Base-by-base conservation (phyloP, 73 alveolate species). In the Stentor roeselii region DNA sequence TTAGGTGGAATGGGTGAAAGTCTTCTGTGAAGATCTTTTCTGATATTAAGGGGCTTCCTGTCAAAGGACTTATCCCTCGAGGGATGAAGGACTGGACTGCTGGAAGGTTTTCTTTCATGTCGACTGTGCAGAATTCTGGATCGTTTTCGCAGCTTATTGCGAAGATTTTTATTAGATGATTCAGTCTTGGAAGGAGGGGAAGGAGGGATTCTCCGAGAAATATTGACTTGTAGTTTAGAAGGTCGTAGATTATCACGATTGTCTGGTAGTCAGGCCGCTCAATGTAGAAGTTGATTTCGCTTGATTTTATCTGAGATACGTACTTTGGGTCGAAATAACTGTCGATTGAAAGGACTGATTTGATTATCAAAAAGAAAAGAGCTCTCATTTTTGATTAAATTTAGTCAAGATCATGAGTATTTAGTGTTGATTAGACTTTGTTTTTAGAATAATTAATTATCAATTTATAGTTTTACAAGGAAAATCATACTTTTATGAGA, bases 131-230 rank as follows among this genome's bases (percentile, higher is more conserved):
- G 27, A 67, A 32, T 30, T 67, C 34, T 67, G 21, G 42, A 30
- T 67, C 80, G 34, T 34, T 27, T 67, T 21, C 37, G 41, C 80
- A 67, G 34, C 37, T 32, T 21, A 67, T 67, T 67, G 80, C 80
- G 14, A 21, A 67, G 80, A 67, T 21, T 1, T 21, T 34, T 21
- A 67, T 32, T 1, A 30, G 34, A 2, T 67, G 21, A 32, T n/a
- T 21, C 27, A 30, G 41, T 67, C 34, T 67, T 1, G 67, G 67
- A 21, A 50, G 30, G 6, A 50, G 21, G 21, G 6, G 30, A 11
- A 11, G 30, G 6, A 50, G 67, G 21, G 21, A 6, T 50, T 50
- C 21, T 6, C 67, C 21, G 6, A 50, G 21, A 50, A 50, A 11
- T 11, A 50, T 50, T 50, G 67, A 50, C 67, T 21, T 21, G 6